Base-by-base conservation (phyloP, 768 basidiomycete genomes). In the Erythrobasidium yunnanense region DNA sequence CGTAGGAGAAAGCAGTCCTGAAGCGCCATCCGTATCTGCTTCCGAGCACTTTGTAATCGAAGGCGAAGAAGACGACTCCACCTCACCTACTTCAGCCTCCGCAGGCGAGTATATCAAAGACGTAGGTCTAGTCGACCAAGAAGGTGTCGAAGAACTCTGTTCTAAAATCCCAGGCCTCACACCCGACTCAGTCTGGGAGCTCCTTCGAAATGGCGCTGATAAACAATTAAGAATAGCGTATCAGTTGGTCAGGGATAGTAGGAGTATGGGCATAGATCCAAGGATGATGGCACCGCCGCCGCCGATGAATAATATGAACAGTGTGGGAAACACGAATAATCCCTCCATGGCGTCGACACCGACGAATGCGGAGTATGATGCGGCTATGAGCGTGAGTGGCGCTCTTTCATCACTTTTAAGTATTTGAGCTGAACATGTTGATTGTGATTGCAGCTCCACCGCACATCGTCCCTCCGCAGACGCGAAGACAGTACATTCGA, bases 171-270 rank as follows among this genome's bases (percentile, higher is more conserved):
- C 81, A 0, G 86, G 84, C 0, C 85, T 91, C 11, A 82, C 83
- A 66, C 83, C 84, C 76, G 86, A 90, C 1, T 89, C 91, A 69
- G 83, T 97, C 2, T 90, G 88, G 88, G 85, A 86, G 51, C 86
- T 85, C 73, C 76, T 96, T 68, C 81, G 86, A 67, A 78, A 84
- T 70, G 86, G 88, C 0, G 84, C 86, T 67, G 88, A 91, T 38
- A 95, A 96, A 74, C 85, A 89, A 58, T 86, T 97, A 74, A 92
- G 95, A 77, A 91, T 99, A 5, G 91, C 93, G 0, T 99, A 97
- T 76, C 84, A 91, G 83, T 80, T 99, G 2, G 79, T 95, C 49
- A 80, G 90, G 65, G 93, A 99, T 73, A 91, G 47, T 11, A 49
- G 49, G 7, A 51, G 49, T 5, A 51, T 49, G 15, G 50, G 20